Percentiles rank a stretch among this genome's conserved stretches.
Evolutionary conservation across 2,329 filamentous ascomycete genomes (phyloP).

Genomic region (Colletotrichum sidae): DNA sequence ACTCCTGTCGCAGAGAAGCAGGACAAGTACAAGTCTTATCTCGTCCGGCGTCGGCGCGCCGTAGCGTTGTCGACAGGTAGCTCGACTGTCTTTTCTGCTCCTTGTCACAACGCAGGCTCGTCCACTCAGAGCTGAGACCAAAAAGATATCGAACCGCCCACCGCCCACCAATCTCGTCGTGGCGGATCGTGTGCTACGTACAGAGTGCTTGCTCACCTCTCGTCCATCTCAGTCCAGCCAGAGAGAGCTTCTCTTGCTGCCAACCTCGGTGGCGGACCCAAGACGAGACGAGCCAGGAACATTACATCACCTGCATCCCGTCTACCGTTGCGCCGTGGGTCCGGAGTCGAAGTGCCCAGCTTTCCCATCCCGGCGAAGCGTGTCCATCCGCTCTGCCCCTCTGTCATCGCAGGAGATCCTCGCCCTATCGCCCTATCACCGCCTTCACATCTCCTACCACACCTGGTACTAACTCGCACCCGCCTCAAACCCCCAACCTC

Average conservation of each 20-base stretch:
- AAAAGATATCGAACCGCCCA: constrained; percentile 10
- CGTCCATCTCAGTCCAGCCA: constrained; percentile 7
- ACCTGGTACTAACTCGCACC: constrained; percentile 25
- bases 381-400: constrained; percentile 17
- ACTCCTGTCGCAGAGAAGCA: constrained; percentile 1
- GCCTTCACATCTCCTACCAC: constrained; percentile 29
- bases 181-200: constrained; percentile 29
- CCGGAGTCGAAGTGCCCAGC: constrained; percentile 14
- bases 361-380: constrained; percentile 22
- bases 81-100: constrained; percentile 12
- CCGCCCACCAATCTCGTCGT: constrained; percentile 21
- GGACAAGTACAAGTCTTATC: constrained; percentile 16
- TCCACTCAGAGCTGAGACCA: constrained; percentile 13
- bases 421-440: constrained; percentile 31
- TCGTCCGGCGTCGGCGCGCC: constrained; percentile 25
- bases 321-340: constrained; percentile 31
- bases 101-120: constrained; percentile 25
- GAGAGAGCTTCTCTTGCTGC: constrained; percentile 5
- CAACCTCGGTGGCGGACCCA: constrained; percentile 29
- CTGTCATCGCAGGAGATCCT: constrained; percentile 13
- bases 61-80: constrained; percentile 23
- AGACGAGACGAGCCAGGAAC: constrained; percentile 22
- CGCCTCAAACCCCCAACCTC: constrained; percentile 25
- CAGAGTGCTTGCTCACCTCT: neutral
- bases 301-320: constrained; percentile 35